phyloP scores from a whole-genome alignment of 495 filamentous ascomycete species.

The Gamarada debralockiae region DNA sequence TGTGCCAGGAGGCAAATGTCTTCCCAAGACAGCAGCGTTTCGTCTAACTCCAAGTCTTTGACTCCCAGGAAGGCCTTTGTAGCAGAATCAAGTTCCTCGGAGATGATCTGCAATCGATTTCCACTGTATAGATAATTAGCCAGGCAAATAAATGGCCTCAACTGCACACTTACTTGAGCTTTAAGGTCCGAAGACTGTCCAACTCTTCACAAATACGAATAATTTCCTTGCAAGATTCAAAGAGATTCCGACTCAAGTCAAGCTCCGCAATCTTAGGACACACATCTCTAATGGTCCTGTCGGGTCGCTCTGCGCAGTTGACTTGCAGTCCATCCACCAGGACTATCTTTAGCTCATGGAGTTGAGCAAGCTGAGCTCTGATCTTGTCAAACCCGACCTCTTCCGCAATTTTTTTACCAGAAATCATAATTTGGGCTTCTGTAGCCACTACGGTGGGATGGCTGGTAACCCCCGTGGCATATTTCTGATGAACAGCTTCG shows the following conservation, averaged over 20 bases:
- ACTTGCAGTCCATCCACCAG: constrained; percentile 75
- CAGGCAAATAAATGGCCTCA: background rate
- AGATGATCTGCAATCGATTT: constrained; percentile 62
- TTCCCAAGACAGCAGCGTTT: constrained; percentile 69
- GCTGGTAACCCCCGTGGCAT: constrained; percentile 53
- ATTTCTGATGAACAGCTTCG: constrained; percentile 77
- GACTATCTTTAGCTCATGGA: constrained; percentile 74
- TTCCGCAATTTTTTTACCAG: constrained; percentile 88
- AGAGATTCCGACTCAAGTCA: constrained; percentile 81
- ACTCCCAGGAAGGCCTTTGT: constrained; percentile 49
- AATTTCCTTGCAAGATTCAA: constrained; percentile 62
- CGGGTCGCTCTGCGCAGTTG: constrained; percentile 34
- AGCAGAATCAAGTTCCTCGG: constrained; percentile 29
- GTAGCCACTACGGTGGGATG: constrained; percentile 19
- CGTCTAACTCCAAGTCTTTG: constrained; percentile 66
- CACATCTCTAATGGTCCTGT: constrained; percentile 36
- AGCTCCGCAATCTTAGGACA: constrained; percentile 72
- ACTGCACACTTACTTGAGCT: constrained; percentile 56
- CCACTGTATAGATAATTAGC: constrained; percentile 46
- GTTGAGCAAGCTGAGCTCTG: constrained; percentile 66
- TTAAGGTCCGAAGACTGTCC: constrained; percentile 55
- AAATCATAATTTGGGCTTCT: constrained; percentile 57
- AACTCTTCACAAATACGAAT: constrained; percentile 66
- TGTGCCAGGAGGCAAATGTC: constrained; percentile 48
- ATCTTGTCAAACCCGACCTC: constrained; percentile 97